Evolutionary conservation across 306 rosid genomes (phyloP).

Genomic region (Acacia crassicarpa): DNA sequence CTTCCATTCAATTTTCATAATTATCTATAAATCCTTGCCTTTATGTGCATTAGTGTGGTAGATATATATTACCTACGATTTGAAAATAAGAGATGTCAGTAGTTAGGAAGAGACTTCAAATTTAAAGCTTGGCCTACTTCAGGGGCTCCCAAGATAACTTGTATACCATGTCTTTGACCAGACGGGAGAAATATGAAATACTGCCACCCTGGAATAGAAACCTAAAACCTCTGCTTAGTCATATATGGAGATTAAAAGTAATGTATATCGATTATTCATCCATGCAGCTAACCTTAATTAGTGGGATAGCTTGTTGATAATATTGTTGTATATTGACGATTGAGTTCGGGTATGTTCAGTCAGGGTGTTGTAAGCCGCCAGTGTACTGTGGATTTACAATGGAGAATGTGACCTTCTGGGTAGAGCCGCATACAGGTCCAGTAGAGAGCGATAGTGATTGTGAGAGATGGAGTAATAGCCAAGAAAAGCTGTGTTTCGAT

Average conservation of each 20-base stretch:
- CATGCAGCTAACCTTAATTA: no score
- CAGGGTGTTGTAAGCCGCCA: constrained; percentile 94
- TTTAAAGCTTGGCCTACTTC: background rate
- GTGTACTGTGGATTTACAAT: constrained; percentile 57
- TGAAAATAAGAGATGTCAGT: background rate
- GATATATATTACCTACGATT: background rate
- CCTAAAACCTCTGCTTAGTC: background rate
- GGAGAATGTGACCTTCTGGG: constrained; percentile 79
- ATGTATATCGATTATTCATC: background rate
- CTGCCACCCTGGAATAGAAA: background rate
- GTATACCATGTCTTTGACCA: background rate
- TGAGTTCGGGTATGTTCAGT: constrained; percentile 28
- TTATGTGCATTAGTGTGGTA: background rate
- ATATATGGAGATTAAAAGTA: background rate
- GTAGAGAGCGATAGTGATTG: constrained; percentile 54
- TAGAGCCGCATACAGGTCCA: constrained; percentile 49
- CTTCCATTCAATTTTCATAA: background rate
- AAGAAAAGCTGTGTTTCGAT: constrained; percentile 58
- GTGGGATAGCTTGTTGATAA: no score
- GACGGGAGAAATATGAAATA: background rate
- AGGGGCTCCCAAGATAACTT: no score
- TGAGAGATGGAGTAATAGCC: constrained; percentile 57
- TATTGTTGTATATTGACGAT: background rate
- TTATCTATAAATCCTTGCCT: background rate
- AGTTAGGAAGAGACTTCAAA: background rate